Evolutionary conservation across 441 rosid genomes (phyloP).

Genomic region (Corymbia citriodora): DNA sequence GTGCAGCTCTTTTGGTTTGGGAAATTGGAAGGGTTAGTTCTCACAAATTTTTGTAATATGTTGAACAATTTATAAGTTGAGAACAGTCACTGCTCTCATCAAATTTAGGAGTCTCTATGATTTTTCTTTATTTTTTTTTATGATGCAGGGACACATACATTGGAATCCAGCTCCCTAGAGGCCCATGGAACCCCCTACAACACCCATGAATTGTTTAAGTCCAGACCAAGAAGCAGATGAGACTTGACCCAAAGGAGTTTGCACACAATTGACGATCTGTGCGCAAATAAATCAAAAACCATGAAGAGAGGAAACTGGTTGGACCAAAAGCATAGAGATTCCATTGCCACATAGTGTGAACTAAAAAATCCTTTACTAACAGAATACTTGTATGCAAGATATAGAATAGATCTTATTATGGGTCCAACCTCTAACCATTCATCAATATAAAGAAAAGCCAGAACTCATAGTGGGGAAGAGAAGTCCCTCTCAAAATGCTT

Average conservation of each 20-base stretch:
- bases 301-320: background rate
- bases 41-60: background rate
- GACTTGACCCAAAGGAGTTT: background rate
- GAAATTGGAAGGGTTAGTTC: background rate
- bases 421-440: background rate
- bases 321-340: background rate
- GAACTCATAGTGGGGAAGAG: background rate
- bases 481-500: background rate
- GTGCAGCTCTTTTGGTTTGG: background rate
- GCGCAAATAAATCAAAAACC: background rate
- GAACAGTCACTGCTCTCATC: background rate
- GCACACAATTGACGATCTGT: background rate
- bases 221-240: background rate
- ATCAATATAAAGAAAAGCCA: background rate
- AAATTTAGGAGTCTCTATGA: background rate
- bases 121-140: background rate
- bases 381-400: background rate
- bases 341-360: background rate
- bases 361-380: background rate
- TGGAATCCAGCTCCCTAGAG: background rate
- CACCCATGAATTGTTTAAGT: background rate
- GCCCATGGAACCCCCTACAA: background rate
- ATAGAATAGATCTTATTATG: background rate
- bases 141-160: background rate
- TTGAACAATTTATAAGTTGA: background rate